Evolutionary conservation across 768 basidiomycete genomes (phyloP).

Genomic region (Pleurotus tuber-regium): DNA sequence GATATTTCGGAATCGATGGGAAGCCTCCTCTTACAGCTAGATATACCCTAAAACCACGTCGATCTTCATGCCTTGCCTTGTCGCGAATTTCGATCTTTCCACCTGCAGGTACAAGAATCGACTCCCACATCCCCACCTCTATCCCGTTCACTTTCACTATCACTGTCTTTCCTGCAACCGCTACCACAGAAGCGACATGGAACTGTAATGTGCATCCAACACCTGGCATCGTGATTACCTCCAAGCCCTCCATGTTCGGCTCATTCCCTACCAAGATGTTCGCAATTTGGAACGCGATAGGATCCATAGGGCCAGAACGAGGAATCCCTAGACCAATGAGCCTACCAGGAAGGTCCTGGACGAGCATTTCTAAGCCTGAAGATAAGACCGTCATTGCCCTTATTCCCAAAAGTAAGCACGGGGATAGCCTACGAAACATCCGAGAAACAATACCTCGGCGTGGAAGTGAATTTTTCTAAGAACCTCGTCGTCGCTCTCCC

Average conservation of each 20-base stretch:
- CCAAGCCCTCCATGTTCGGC: conserved; percentile 49
- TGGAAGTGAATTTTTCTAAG: conserved; percentile 40
- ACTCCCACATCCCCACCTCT: conserved; percentile 44
- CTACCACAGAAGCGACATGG: conserved; percentile 44
- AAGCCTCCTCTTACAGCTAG: conserved; percentile 59
- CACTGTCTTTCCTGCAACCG: conserved; percentile 52
- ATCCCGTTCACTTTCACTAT: conserved; percentile 40
- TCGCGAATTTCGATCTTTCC: conserved; percentile 41
- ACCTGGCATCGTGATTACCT: conserved; percentile 47
- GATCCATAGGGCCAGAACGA: conserved; percentile 63
- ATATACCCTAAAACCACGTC: conserved; percentile 51
- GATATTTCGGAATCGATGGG: conserved; percentile 50
- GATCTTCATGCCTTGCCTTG: conserved; percentile 14
- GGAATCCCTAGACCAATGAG: conserved; percentile 57
- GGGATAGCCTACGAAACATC: neutral
- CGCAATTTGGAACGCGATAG: conserved; percentile 50
- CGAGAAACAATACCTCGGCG: conserved; percentile 30
- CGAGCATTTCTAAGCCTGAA: conserved; percentile 52
- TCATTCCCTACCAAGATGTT: conserved; percentile 60
- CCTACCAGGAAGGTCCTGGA: conserved; percentile 60
- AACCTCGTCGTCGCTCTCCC: conserved; percentile 50
- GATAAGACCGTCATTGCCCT: conserved; percentile 54
- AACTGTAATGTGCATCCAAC: conserved; percentile 47
- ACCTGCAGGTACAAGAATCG: conserved; percentile 42
- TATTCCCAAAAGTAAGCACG: neutral